Conservation (phyloP, 768 basidiomycete genomes). For the Pisolithus orientalis region DNA sequence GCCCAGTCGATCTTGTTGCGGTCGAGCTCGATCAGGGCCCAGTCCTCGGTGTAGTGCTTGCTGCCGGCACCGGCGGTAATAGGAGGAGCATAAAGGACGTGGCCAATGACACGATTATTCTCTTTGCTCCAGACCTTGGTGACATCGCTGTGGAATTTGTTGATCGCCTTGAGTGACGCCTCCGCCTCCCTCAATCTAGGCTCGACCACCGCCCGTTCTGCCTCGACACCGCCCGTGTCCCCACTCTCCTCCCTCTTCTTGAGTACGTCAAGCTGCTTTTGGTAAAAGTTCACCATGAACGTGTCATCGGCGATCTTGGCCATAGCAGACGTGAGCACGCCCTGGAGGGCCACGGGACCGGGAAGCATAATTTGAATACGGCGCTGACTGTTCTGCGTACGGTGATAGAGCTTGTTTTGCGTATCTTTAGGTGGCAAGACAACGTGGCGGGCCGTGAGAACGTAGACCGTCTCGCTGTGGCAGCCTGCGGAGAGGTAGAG, state of each 20-base stretch:
- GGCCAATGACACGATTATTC: constrained; percentile 23
- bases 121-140: constrained; percentile 7
- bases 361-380: too few relatives aligned
- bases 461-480: constrained; percentile 15
- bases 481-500: constrained; percentile 22
- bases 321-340: too few relatives aligned
- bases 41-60: constrained; percentile 26
- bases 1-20: constrained; percentile 22
- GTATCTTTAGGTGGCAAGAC: constrained; percentile 11
- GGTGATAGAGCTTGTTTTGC: too few relatives aligned
- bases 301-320: too few relatives aligned
- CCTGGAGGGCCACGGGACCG: too few relatives aligned
- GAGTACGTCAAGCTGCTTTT: too few relatives aligned
- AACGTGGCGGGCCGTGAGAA: constrained; percentile 16
- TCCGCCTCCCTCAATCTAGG: too few relatives aligned
- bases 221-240: too few relatives aligned
- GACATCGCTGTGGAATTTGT: neutral
- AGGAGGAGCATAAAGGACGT: constrained; percentile 23
- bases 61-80: constrained; percentile 21
- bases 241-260: too few relatives aligned
- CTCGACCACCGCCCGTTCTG: too few relatives aligned
- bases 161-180: neutral
- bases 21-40: constrained; percentile 21
- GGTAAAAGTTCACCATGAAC: too few relatives aligned
- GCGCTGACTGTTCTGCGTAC: too few relatives aligned